These are phyloP conservation scores for Mycena pura DNA, from an alignment of 768 basidiomycete species.

Conservation along the genomic window DNA sequence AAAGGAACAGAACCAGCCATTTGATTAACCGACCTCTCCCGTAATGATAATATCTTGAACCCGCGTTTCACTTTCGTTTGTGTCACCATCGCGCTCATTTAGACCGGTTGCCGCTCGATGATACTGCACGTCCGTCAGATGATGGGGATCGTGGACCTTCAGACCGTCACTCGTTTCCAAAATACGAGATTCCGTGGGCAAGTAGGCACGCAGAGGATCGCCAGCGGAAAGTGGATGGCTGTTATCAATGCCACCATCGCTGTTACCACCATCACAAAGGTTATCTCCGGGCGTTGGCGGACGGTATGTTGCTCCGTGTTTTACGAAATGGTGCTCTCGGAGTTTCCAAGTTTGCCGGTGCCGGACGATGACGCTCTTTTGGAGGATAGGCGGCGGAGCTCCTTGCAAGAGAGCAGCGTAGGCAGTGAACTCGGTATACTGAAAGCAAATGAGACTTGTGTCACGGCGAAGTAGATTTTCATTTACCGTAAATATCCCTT, in stretches of 20 bases:
- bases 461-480: neutral
- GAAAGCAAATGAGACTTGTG: constrained; percentile 11
- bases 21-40: constrained; percentile 63
- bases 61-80: constrained; percentile 25
- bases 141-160: constrained; percentile 52
- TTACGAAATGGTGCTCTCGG: constrained; percentile 70
- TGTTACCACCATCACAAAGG: constrained; percentile 32
- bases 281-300: constrained; percentile 32
- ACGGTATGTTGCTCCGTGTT: constrained; percentile 30
- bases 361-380: constrained; percentile 76
- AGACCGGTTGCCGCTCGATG: constrained; percentile 30
- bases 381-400: constrained; percentile 66
- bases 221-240: constrained; percentile 57
- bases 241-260: constrained; percentile 37
- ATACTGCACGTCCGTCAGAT: constrained; percentile 38
- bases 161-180: constrained; percentile 56
- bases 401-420: constrained; percentile 82
- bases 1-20: neutral
- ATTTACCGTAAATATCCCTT: constrained; percentile 77
- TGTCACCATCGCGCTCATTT: neutral
- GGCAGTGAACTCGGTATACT: constrained; percentile 87
- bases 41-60: constrained; percentile 71
- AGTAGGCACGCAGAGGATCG: constrained; percentile 66
- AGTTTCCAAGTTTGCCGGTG: constrained; percentile 93
- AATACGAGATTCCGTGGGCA: constrained; percentile 60